Conservation (phyloP, 2,329 filamentous ascomycete species). For the Gyromitra esculenta region DNA sequence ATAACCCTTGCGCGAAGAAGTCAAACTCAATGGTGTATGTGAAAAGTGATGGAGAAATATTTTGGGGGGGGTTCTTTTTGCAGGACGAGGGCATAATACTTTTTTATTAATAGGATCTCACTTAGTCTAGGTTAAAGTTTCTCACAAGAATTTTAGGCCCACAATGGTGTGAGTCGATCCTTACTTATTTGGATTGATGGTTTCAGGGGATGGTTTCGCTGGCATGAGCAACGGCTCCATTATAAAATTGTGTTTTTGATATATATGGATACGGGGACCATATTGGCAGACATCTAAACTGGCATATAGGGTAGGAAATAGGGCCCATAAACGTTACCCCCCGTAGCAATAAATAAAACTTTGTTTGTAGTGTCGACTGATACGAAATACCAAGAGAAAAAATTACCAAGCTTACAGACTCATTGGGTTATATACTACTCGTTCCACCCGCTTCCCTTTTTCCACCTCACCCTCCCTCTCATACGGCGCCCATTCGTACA, state of each 20-base stretch:
- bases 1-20: conserved; percentile 93
- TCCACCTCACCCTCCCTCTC: conserved; percentile 12
- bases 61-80: conserved; percentile 75
- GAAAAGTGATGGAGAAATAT: conserved; percentile 70
- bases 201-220: conserved; percentile 35
- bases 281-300: background rate
- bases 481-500: conserved; percentile 58
- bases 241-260: conserved; percentile 20
- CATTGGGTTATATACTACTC: conserved; percentile 3
- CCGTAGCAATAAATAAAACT: background rate
- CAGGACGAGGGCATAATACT: conserved; percentile 77
- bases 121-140: conserved; percentile 62
- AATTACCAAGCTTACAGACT: conserved; percentile 16
- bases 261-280: background rate
- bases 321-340: background rate
- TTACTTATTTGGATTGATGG: conserved; percentile 44
- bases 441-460: background rate
- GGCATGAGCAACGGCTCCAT: conserved; percentile 21
- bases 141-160: background rate
- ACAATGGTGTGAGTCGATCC: background rate
- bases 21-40: conserved; percentile 77
- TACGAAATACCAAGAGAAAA: conserved; percentile 24
- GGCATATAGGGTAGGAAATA: background rate
- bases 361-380: conserved; percentile 1
- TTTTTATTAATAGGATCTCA: conserved; percentile 90